Evolutionary conservation across 768 basidiomycete genomes (phyloP), one percentile per base, ranked within the genome.

Genomic region (Pulveroboletus frians): DNA sequence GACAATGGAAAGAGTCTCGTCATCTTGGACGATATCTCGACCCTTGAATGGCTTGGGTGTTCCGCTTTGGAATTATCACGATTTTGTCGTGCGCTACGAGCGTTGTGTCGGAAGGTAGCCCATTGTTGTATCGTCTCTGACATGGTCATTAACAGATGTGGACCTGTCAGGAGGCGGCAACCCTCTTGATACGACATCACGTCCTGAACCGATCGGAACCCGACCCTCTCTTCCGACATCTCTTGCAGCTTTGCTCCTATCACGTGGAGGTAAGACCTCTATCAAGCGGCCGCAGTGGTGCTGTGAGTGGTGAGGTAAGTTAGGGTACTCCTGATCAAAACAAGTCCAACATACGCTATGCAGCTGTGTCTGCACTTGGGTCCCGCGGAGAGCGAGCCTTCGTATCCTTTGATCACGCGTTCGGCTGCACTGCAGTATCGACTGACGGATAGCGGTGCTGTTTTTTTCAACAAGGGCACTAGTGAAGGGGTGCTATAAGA

Each of bases 391-490:
- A 51, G 42, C 10, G 62, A 60, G 63, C 31, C 67, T 52, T 26
- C 50, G 17, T 43, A 68, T 74, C 51, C 74, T 64, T 30, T 57
- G 14, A 73, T 84, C 32, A 68, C 77, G 4, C 72, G 87, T 45
- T 73, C 70, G 43, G 62, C 70, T 1, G 85, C 86, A 0, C 52
- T 88, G 9, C 87, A 89, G 51, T 92, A 90, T 63, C 73, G 81
- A 40, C 66, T 91, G 52, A 80, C 81, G 13, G 89, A 90, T 53
- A 65, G 69, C 8, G 76, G 82, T 3, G 78, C 79, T 2, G 67
- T 78, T 0, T 90, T 83, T 69, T 91, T 92, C 59, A 78, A 83
- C 49, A 78, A 81, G 51, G 88, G 88, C 4, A 90, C 81, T 13
- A 79, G 80, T 13, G 74, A 73, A 29, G 82, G 77, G 1, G 79